Base-by-base conservation (phyloP, 2,329 filamentous ascomycete species). In the Domatiomyces globalis region DNA sequence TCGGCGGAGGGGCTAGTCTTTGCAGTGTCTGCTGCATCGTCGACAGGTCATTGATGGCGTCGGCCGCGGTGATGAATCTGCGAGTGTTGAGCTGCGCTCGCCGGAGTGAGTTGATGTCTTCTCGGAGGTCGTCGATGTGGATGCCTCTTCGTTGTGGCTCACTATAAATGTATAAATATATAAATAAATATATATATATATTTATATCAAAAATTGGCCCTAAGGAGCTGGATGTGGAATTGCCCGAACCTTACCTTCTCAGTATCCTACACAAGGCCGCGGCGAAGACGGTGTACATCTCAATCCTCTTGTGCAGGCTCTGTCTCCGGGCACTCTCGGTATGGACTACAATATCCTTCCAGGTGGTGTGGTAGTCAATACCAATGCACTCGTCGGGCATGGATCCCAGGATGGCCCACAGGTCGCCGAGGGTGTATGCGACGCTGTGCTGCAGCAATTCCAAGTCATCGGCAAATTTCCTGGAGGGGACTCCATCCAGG, bases 281-380 rank as follows among this genome's bases (percentile, higher is more conserved):
- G 43, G 79, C 59, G 58, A 77, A 76, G 6, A 66, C 63, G 49
- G 71, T 69, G 60, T 77, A 79, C 54, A 70, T 67, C 29, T 71
- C 68, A 29, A 81, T 62, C 20, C 77, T 70, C 36, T 68, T 65
- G 9, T 66, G 62, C 33, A 81, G 61, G 7, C 68, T 69, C 3
- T 72, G 67, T 36, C 69, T 69, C 59, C 78, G 69, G 10, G 64
- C 59, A 54, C 67, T 68, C 56, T 78, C 71, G 48, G 69, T 68
- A 53, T 68, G 65, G 17, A 48, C 49, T 17, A 33, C 43, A 33
- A 79, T 63, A 45, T 73, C 69, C 39, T 69, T 63, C 77, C 77
- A 81, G 25, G 73, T 71, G 25, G 68, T 65, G 51, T 69, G 66
- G 58, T 75, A 75, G 27, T 67, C 61, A 43, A 67, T 64, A 44